Evolutionary conservation across 2,329 filamentous ascomycete species (phyloP).

Genomic region (Laburnicola sp.): DNA sequence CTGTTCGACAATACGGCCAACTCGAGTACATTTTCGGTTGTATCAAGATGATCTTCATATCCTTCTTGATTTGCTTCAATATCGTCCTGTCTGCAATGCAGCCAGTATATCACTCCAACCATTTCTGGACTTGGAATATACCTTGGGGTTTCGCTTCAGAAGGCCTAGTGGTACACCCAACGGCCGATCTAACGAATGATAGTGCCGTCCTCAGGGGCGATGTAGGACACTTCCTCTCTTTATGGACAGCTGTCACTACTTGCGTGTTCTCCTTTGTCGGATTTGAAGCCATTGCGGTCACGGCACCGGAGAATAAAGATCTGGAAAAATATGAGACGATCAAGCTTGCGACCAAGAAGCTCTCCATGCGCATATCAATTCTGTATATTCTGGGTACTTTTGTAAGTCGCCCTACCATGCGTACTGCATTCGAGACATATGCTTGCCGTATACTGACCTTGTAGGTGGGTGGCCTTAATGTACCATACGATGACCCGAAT

Average conservation of each 20-base stretch:
- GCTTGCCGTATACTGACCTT: too few species aligned
- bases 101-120: conserved; percentile 24
- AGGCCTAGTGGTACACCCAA: conserved; percentile 31
- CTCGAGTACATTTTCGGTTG: conserved; percentile 83
- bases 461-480: conserved; percentile 1
- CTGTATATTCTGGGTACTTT: conserved; percentile 50
- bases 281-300: conserved; percentile 50
- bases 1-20: conserved; percentile 83
- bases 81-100: conserved; percentile 43
- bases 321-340: conserved; percentile 49
- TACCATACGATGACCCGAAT: conserved; percentile 37
- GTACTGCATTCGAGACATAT: too few species aligned
- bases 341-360: conserved; percentile 51
- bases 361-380: conserved; percentile 49
- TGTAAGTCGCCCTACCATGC: conserved; percentile 39
- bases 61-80: conserved; percentile 49
- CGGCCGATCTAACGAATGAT: conserved; percentile 19
- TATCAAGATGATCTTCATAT: conserved; percentile 69
- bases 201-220: conserved; percentile 36
- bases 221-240: conserved; percentile 37
- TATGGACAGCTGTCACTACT: conserved; percentile 50
- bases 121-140: conserved; percentile 42
- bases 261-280: conserved; percentile 51
- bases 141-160: conserved; percentile 38
- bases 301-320: conserved; percentile 50